A percentile compares a stretch with the other conserved stretches of the same genome.
phyloP scores from a whole-genome alignment of 306 rosid genomes.

The Sesbania bispinosa region DNA sequence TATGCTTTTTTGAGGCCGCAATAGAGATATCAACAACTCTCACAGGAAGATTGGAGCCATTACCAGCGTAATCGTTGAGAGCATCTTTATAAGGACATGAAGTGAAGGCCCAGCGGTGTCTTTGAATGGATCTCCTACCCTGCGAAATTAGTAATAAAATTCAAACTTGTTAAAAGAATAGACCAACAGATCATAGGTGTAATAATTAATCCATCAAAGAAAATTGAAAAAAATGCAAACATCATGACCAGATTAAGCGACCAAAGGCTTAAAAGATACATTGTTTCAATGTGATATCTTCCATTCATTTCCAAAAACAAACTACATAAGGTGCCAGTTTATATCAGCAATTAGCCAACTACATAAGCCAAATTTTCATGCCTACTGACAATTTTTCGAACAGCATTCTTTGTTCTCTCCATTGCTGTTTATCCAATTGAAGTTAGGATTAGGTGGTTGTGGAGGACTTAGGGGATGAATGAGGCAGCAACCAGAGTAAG shows the following conservation, averaged over 20 bases:
- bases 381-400: no score
- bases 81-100: conserved; percentile 97
- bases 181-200: background rate
- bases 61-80: conserved; percentile 88
- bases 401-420: background rate
- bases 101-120: conserved; percentile 99
- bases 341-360: background rate
- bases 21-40: conserved; percentile 42
- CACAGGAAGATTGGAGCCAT: conserved; percentile 99
- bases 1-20: conserved; percentile 34
- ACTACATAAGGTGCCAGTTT: background rate
- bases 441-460: no score
- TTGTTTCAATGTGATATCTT: background rate
- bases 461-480: no score
- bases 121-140: conserved; percentile 98
- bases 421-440: no score
- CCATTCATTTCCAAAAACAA: background rate
- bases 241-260: background rate
- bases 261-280: background rate
- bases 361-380: background rate
- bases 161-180: background rate
- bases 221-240: background rate
- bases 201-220: conserved; percentile 9
- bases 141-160: conserved; percentile 32
- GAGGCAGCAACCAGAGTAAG: no score